phyloP scores from a whole-genome alignment of 345 rosid genomes.

The Lagerstroemia speciosa region DNA sequence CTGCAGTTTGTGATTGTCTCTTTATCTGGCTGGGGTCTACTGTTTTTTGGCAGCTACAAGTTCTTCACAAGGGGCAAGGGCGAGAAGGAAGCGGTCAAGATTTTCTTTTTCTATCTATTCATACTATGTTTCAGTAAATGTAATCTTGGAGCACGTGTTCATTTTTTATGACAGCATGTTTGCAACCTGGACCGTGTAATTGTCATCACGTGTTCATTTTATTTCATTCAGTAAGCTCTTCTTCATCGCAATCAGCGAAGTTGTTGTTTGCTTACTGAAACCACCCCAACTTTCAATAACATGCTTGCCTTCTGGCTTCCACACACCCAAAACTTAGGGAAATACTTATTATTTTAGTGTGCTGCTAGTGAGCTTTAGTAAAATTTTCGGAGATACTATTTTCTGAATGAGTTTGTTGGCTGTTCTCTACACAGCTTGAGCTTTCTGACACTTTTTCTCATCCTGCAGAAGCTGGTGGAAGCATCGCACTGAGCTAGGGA shows the following conservation, averaged over 20 bases:
- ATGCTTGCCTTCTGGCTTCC: not conserved
- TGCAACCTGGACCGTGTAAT: not conserved
- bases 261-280: not conserved
- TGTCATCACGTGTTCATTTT: too few species aligned
- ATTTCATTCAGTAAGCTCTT: not conserved
- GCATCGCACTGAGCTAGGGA: not conserved
- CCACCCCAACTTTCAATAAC: not conserved
- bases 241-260: not conserved
- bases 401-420: not conserved
- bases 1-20: slow-evolving; percentile 30
- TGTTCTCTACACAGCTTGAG: not conserved
- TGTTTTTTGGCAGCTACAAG: slow-evolving; percentile 23
- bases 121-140: not conserved
- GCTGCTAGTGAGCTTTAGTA: not conserved
- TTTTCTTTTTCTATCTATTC: not conserved
- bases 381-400: not conserved
- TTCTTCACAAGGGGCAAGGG: slow-evolving; percentile 26
- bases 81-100: slow-evolving; percentile 22
- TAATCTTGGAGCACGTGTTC: not conserved
- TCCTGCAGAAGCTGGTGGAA: not conserved
- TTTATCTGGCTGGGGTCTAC: slow-evolving; percentile 29
- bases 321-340: not conserved
- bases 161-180: not conserved
- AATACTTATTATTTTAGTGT: not conserved
- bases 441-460: not conserved